These are phyloP conservation scores for Mycena vitilis DNA, from an alignment of 768 basidiomycete genomes.

Conservation along the genomic window DNA sequence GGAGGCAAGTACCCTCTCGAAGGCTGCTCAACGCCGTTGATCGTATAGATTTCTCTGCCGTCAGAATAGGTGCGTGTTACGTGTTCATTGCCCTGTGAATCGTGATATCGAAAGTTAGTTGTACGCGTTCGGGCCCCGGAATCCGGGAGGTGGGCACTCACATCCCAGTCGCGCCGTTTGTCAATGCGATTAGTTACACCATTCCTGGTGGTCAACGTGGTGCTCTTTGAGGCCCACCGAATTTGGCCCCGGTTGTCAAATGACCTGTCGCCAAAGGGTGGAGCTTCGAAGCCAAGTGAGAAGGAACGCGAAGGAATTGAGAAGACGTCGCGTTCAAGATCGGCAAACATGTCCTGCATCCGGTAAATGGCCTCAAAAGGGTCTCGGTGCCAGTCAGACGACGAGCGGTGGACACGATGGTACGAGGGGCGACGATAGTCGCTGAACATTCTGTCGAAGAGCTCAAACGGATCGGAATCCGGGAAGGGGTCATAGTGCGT, in stretches of 20 bases:
- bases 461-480: constrained; percentile 74
- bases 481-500: constrained; percentile 46
- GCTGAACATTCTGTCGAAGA: constrained; percentile 81
- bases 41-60: constrained; percentile 70
- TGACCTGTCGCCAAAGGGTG: constrained; percentile 44
- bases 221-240: constrained; percentile 67
- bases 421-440: constrained; percentile 49
- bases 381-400: constrained; percentile 39
- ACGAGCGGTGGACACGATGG: constrained; percentile 44
- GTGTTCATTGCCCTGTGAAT: constrained; percentile 85
- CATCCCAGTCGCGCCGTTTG: constrained; percentile 66
- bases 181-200: constrained; percentile 74
- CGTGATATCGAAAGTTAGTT: constrained; percentile 30
- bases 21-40: constrained; percentile 74
- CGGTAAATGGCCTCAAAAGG: constrained; percentile 50
- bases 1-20: constrained; percentile 45
- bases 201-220: constrained; percentile 67
- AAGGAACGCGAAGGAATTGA: constrained; percentile 34
- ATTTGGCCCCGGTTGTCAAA: constrained; percentile 43
- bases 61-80: constrained; percentile 73
- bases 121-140: constrained; percentile 12
- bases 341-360: constrained; percentile 48
- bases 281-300: constrained; percentile 33
- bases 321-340: constrained; percentile 48
- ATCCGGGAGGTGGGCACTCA: constrained; percentile 47